These are phyloP conservation scores for Tilletia setariae DNA, from an alignment of 1,284 basidiomycete species.

Conservation along the genomic window DNA sequence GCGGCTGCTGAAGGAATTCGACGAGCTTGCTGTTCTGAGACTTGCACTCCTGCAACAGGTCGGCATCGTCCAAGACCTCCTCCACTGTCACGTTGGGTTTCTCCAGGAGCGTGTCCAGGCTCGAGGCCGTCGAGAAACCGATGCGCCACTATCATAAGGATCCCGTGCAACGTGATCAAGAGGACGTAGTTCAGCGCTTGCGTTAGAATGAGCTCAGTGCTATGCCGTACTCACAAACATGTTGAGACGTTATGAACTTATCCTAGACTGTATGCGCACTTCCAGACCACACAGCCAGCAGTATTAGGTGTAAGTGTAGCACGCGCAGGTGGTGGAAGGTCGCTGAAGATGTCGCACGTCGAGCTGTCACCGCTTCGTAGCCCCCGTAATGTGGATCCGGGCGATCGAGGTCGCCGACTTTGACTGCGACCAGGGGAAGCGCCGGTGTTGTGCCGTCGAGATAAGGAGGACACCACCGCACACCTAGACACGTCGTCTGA, in stretches of 20 bases:
- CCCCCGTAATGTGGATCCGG: too few species aligned
- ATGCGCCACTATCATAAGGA: constrained; percentile 42
- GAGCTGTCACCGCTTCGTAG: constrained; percentile 26
- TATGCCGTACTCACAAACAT: constrained; percentile 5
- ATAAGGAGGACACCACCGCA: too few species aligned
- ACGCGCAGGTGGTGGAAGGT: constrained; percentile 43
- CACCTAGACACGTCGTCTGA: too few species aligned
- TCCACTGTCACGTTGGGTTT: constrained; percentile 63
- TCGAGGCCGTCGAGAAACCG: constrained; percentile 48
- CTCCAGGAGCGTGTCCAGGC: constrained; percentile 48
- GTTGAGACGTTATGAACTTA: not conserved
- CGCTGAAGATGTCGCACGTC: constrained; percentile 41
- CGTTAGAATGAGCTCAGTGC: not conserved
- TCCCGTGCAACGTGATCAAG: not conserved
- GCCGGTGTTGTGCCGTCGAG: too few species aligned
- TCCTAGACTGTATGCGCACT: too few species aligned
- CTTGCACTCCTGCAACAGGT: constrained; percentile 92
- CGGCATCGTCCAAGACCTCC: constrained; percentile 88
- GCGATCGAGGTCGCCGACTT: too few species aligned
- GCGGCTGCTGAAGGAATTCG: constrained; percentile 75
- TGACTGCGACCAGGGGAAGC: too few species aligned
- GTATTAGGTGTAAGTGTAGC: constrained; percentile 33
- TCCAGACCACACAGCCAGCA: too few species aligned
- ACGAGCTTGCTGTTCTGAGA: constrained; percentile 83
- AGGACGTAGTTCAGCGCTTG: not conserved